phyloP scores from a whole-genome alignment of 1,284 basidiomycete species.

The Trametes pubescens region DNA sequence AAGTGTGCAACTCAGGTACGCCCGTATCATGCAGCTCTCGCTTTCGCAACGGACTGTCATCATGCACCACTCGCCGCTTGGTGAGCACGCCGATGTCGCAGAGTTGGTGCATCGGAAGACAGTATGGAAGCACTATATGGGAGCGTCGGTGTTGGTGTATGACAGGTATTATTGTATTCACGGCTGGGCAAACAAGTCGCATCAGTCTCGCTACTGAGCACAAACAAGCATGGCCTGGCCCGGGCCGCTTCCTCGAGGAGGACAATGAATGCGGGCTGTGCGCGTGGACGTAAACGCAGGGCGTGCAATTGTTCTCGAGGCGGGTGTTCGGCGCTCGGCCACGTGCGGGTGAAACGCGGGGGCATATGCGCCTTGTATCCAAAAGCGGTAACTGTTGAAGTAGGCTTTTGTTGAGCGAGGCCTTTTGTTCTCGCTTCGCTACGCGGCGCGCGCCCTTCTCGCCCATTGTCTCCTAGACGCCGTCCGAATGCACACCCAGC shows the following conservation, averaged over 20 bases:
- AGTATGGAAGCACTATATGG: neutral
- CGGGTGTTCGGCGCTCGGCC: slow-evolving; percentile 20
- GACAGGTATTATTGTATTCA: slow-evolving; percentile 24
- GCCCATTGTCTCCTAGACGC: slow-evolving; percentile 45
- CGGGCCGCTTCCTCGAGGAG: slow-evolving; percentile 1
- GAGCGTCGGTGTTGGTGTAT: neutral
- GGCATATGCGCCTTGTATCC: slow-evolving; percentile 39
- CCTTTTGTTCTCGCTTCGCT: slow-evolving; percentile 47
- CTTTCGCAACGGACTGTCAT: neutral
- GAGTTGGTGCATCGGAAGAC: neutral
- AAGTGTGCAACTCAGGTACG: neutral
- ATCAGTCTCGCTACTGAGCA: slow-evolving; percentile 22
- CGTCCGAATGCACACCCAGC: slow-evolving; percentile 15
- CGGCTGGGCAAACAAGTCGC: slow-evolving; percentile 19
- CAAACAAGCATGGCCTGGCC: slow-evolving; percentile 19
- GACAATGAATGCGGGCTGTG: slow-evolving; percentile 32
- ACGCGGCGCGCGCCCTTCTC: slow-evolving; percentile 34
- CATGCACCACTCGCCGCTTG: neutral
- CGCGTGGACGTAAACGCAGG: slow-evolving; percentile 26
- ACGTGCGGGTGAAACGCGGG: slow-evolving; percentile 33
- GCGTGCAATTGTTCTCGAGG: slow-evolving; percentile 36
- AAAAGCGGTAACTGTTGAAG: slow-evolving; percentile 38
- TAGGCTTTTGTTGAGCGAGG: slow-evolving; percentile 39
- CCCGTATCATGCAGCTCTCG: neutral
- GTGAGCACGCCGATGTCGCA: neutral